Evolutionary conservation across 2,329 filamentous ascomycete genomes (phyloP), one percentile per base, ranked within the genome.

Genomic region (Pestalotiopsis sp.): DNA sequence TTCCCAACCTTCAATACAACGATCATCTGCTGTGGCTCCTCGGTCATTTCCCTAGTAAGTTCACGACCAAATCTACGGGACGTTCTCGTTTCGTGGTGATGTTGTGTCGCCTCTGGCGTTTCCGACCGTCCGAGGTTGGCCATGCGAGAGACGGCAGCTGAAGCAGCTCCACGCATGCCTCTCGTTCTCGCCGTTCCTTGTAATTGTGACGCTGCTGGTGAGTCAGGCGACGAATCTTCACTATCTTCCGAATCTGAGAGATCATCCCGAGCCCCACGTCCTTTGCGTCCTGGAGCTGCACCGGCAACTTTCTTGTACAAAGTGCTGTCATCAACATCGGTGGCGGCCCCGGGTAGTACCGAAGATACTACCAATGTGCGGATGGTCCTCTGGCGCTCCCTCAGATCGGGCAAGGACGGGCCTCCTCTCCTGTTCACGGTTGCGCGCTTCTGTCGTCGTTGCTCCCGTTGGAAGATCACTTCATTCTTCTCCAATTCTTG

Each of bases 401-500:
- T 97, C 69, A 99, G 89, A 81, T 99, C 96, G n/a, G 96, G 96
- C 56, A 99, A 84, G 69, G 94, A 92, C 5, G 96, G 96, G 0
- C 96, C 96, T 72, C 96, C 96, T 75, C 96, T 90, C 71, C 96
- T 89, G 79, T 98, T 98, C 74, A 97, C 93, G 31, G 65, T 64
- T 6, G 96, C 97, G 62, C 96, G 90, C 83, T 99, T 99, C 82
- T 98, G 95, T 65, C 95, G 90, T 74, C 96, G 88, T 80, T 98
- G 95, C 78, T 99, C 96, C 72, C 96, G 90, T 69, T 96, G 95
- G 75, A 98, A 95, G 52, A 95, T 96, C 38, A 95, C 89, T 79
- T 99, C 96, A 67, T 95, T 95, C 71, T 92, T 89, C 80, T 98
- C 95, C 58, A 98, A 84, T 73, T 98, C 95, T 36, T 91, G 90